Base-by-base conservation (phyloP, 1,284 basidiomycete species). In the Peniophora sp. region DNA sequence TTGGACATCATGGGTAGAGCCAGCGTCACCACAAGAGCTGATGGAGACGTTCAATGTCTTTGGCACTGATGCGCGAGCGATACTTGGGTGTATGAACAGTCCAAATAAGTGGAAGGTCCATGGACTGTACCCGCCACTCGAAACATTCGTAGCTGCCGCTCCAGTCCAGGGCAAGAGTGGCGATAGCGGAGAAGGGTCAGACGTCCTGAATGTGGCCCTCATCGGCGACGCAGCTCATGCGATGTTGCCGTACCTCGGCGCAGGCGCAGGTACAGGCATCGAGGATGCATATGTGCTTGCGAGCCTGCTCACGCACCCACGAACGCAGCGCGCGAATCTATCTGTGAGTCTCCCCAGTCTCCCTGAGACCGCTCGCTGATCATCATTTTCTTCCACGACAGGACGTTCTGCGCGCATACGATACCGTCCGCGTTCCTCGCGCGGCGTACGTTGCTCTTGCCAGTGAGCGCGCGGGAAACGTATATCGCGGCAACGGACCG, bases 91-190 rank as follows among this genome's bases (percentile, higher is more conserved):
- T 54, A 67, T 83, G 52, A 67, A 73, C 24, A 67, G 68, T 18
- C 74, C 79, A 1, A 76, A 66, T 54, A 79, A 76, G 60, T 86
- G 82, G 83, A 73, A 68, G 3, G 73, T 85, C 42, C 81, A 83
- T 55, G 68, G 72, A 18, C 55, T 83, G 3, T 57, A 72, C 50
- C 78, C 79, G 0, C 74, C 74, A 1, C 63, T 85, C 24, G 54
- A 67, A 3, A 73, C 64, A 15, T 84, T 70, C 56, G 66, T 72
- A 17, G 69, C 27, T 32, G 27, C 27, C 12, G 27, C 27, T 32
- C 27, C 27, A 12, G 27, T 32, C 12, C 6, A 32, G 27, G 27
- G 5, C 5, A 12, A 12, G 27, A 32, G 27, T 32, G 27, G 27
- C 27, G 27, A 32, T 12, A 32, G 27, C 12, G 27, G 12, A 12